Evolutionary conservation across 176 grass and related monocot genomes (phyloP), one percentile per base, ranked within the genome.

Genomic region (Carex littledalei): DNA sequence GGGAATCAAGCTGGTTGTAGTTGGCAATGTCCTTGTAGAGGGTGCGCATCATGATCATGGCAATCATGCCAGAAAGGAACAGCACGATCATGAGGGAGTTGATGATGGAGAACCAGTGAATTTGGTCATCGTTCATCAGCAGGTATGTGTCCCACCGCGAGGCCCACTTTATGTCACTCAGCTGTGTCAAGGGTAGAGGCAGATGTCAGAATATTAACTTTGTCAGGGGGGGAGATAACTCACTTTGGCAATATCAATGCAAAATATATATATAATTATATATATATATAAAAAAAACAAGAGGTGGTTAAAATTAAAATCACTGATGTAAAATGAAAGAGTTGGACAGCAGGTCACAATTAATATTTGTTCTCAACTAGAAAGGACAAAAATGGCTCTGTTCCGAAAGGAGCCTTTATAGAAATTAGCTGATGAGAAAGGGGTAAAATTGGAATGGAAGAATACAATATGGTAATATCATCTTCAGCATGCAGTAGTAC

Each of bases 51-150:
- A 89, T 89, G 39, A 89, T 89, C 88, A 89, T 89, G 57, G 84
- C 88, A 15, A 89, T 84, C 88, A 89, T 89, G 69, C 88, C 88
- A 15, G 88, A 89, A 21, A 89, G 79, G 60, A 89, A 89, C 11
- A 89, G 88, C 39, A 89, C 88, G 49, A 89, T 89, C 88, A 89
- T 89, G 39, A 89, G 72, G 39, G 88, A 89, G 65, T 89, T 89
- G 66, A 89, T 86, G 24, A 89, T 89, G 6, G 88, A 89, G 76
- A 89, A 89, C 88, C 88, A 89, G 79, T 89, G 88, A 64, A 89
- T 89, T 55, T 89, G 87, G 39, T 89, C 87, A 12, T 89, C 87
- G 14, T 79, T 89, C 87, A 89, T 85, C 56, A 89, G 74, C 17
- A 89, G 87, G 63, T 89, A 89, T 8, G 87, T 89, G 50, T 89